Percentiles rank a stretch among this genome's conserved stretches.
phyloP scores from a whole-genome alignment of 148 eudicot genomes.

The Amaranthus palmeri region DNA sequence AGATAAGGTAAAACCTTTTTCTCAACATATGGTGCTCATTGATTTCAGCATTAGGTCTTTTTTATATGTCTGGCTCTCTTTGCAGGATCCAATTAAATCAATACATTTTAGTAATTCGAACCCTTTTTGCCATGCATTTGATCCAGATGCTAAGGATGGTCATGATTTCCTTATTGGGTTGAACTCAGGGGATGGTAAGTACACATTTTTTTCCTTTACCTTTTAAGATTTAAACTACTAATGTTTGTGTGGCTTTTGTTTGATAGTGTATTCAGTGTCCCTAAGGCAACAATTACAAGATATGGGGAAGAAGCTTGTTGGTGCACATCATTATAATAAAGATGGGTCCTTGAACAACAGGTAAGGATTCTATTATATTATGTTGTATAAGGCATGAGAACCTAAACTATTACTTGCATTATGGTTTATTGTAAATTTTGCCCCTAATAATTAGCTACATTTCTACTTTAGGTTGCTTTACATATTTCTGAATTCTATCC shows the following conservation, averaged over 20 bases:
- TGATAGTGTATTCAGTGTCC: conserved; percentile 64
- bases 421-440: too few relatives aligned
- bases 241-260: not conserved
- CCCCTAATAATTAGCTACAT: too few relatives aligned
- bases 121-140: conserved; percentile 78
- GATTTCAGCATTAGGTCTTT: not conserved
- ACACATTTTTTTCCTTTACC: not conserved
- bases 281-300: conserved; percentile 74
- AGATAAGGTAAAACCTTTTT: conserved; percentile 48
- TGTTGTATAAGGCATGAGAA: too few relatives aligned
- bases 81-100: conserved; percentile 69
- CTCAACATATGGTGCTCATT: not conserved
- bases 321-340: conserved; percentile 73
- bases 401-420: too few relatives aligned
- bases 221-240: too few relatives aligned
- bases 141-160: conserved; percentile 67
- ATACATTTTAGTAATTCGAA: conserved; percentile 58
- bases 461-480: too few relatives aligned
- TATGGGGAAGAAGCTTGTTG: conserved; percentile 68
- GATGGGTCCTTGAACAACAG: conserved; percentile 68
- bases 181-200: conserved; percentile 66
- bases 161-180: conserved; percentile 78
- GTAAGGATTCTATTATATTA: conserved; percentile 17
- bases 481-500: too few relatives aligned
- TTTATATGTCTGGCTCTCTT: conserved; percentile 3